Evolutionary conservation across 192 early-diverging fungal genomes (phyloP), one percentile per base, ranked within the genome.

Genomic region (Backusella psychrophila): DNA sequence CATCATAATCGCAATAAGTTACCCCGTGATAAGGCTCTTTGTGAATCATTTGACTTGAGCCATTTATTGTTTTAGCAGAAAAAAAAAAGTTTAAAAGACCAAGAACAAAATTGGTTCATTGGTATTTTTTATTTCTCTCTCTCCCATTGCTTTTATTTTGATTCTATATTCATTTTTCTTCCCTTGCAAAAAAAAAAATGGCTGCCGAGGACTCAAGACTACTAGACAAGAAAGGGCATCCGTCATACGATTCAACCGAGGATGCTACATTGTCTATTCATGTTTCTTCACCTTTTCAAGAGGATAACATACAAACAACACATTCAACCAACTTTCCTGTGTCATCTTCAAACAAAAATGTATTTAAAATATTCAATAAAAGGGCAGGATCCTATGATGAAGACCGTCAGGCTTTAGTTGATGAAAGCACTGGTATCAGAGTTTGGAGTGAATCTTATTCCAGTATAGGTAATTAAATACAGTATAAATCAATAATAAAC

Each of bases 361-460:
- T 69, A 69, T 63, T 63, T 63, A 63, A 63, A 63, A 63, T 63
- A 26, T 72, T 75, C 26, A 53, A 71, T 21, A 77, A 81, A 41
- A 70, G 84, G 21, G 82, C 74, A 53, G 81, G 81, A 0, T 66
- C 36, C 72, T 87, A 89, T 46, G 86, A 87, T 66, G 86, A 87
- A 72, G 85, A 85, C 31, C 80, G 71, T 21, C 83, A 85, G 72
- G 86, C 72, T 17, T 49, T 89, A 19, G 78, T 88, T 49, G 80
- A 84, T 53, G 89, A 89, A 70, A 83, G 81, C 26, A 80, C 84
- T 23, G 88, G 89, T 46, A 78, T 90, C 35, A 84, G 89, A 65
- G 79, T 90, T 23, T 88, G 87, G 82, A 84, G 85, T 69, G 84
- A 90, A 72, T 86, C 87, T 69, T 90, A 90, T 44, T 86, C 89